Conservation (phyloP, 805 yeast genomes). For the Sugiyamaella boreocaroliniensis region DNA sequence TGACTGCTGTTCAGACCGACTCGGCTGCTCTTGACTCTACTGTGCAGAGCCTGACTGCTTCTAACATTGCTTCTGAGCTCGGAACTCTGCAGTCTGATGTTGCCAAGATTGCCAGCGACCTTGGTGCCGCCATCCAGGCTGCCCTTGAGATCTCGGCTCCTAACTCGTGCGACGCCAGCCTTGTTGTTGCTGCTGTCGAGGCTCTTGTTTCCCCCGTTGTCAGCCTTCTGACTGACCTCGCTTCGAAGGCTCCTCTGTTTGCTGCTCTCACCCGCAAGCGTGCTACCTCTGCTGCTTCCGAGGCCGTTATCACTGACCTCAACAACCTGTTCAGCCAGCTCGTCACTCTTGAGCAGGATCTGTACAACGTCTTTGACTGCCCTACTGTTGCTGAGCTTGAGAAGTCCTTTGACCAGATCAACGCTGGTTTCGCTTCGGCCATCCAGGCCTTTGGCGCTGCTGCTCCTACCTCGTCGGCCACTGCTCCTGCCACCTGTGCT, state of each 20-base stretch:
- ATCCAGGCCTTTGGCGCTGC: constrained; percentile 4
- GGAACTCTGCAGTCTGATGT: constrained; percentile 24
- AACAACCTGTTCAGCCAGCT: constrained; percentile 18
- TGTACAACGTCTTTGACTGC: constrained; percentile 16
- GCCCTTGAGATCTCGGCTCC: constrained; percentile 7
- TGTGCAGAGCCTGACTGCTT: constrained; percentile 5
- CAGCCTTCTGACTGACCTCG: constrained; percentile 19
- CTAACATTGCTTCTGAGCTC: constrained; percentile 25
- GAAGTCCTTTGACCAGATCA: constrained; percentile 10
- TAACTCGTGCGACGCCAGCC: constrained; percentile 13
- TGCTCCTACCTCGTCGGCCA: neutral
- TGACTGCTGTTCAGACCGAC: constrained; percentile 11
- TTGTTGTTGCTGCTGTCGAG: constrained; percentile 7
- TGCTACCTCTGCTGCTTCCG: constrained; percentile 16
- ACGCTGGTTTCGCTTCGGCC: constrained; percentile 9
- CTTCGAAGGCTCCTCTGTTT: constrained; percentile 23
- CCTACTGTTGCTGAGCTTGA: constrained; percentile 11
- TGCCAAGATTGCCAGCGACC: constrained; percentile 19
- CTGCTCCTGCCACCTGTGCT: neutral
- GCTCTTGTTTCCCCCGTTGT: constrained; percentile 14
- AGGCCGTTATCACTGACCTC: constrained; percentile 22
- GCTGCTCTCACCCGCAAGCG: constrained; percentile 6
- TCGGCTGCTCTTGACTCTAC: constrained; percentile 6
- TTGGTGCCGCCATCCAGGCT: constrained; percentile 10
- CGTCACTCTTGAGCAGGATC: constrained; percentile 15